Percentiles rank a stretch among this genome's conserved stretches.
phyloP scores from a whole-genome alignment of 352 stramenopile species.

The Pythium phragmitis region DNA sequence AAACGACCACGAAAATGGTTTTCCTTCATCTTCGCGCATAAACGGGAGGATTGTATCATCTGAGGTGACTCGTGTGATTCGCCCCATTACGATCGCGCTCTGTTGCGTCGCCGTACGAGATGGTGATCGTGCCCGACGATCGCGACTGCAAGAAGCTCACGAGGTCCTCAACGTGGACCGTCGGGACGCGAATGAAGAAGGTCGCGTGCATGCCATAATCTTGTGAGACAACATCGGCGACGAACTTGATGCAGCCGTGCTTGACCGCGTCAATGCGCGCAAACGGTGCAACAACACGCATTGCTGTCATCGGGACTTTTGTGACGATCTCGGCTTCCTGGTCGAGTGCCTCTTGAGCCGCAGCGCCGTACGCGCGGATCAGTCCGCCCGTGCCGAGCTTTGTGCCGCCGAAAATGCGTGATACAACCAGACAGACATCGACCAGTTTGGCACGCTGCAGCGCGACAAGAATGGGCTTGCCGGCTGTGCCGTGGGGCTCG shows the following conservation, averaged over 20 bases:
- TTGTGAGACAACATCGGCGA: slow-evolving; percentile 44
- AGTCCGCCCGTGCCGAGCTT: slow-evolving; percentile 72
- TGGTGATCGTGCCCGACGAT: slow-evolving; percentile 37
- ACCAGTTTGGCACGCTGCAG: slow-evolving; percentile 61
- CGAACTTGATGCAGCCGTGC: slow-evolving; percentile 41
- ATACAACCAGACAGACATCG: slow-evolving; percentile 74
- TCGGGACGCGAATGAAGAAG: slow-evolving; percentile 49
- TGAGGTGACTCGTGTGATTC: neutral
- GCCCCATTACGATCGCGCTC: neutral
- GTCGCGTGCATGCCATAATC: slow-evolving; percentile 30
- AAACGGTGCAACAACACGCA: slow-evolving; percentile 37
- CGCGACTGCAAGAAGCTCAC: slow-evolving; percentile 39
- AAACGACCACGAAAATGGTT: neutral
- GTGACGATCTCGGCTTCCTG: slow-evolving; percentile 48
- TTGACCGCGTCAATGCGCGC: slow-evolving; percentile 48
- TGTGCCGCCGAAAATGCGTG: slow-evolving; percentile 70
- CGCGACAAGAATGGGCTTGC: slow-evolving; percentile 58
- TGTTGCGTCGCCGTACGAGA: neutral
- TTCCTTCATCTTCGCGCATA: neutral
- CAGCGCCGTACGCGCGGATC: slow-evolving; percentile 66
- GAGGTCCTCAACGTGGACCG: slow-evolving; percentile 31
- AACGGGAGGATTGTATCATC: neutral
- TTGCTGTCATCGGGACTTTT: slow-evolving; percentile 39
- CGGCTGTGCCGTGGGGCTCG: slow-evolving; percentile 71
- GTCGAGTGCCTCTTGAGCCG: slow-evolving; percentile 57